phyloP scores from a whole-genome alignment of 345 rosid species.

The Nasturtium officinale region DNA sequence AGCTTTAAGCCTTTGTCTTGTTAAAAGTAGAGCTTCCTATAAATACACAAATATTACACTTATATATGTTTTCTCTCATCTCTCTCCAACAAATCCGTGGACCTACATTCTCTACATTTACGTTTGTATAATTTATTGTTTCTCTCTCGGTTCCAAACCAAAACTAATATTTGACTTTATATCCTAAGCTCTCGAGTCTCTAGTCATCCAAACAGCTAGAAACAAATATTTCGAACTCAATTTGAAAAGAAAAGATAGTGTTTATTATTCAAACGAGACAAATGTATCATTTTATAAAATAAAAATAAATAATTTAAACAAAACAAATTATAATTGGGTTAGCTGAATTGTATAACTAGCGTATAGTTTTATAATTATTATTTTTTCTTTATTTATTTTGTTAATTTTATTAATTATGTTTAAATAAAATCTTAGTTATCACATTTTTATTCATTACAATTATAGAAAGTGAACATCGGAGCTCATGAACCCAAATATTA shows the following conservation, averaged over 20 bases:
- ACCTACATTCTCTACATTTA: conserved; percentile 41
- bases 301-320: too few species aligned
- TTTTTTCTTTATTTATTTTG: too few species aligned
- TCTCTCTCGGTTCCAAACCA: not conserved
- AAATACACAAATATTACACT: conserved; percentile 22
- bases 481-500: too few species aligned
- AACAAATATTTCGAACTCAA: not conserved
- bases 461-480: too few species aligned
- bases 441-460: too few species aligned
- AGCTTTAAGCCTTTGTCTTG: conserved; percentile 53
- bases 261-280: not conserved
- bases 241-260: not conserved
- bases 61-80: not conserved
- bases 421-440: too few species aligned
- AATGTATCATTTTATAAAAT: too few species aligned
- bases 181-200: not conserved
- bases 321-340: too few species aligned
- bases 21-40: conserved; percentile 61
- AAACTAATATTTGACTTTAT: not conserved
- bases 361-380: too few species aligned
- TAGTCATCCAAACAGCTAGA: not conserved
- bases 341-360: too few species aligned
- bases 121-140: not conserved
- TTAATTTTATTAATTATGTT: too few species aligned
- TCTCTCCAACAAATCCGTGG: conserved; percentile 36